These are phyloP conservation scores for Quillaja saponaria DNA, from an alignment of 306 rosid genomes.

Conservation along the genomic window DNA sequence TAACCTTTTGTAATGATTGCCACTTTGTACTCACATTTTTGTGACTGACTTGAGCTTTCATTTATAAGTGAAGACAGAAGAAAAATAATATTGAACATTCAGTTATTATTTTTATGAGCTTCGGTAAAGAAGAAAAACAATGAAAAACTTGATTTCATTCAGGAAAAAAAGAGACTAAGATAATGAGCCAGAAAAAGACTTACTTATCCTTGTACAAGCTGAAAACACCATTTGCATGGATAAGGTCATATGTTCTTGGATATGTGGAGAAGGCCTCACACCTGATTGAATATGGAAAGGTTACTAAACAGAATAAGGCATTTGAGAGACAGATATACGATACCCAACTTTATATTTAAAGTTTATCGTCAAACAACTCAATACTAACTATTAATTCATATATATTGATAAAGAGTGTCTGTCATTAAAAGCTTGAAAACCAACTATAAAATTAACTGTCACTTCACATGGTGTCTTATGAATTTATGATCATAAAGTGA, in stretches of 20 bases:
- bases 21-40: slow-evolving; percentile 12
- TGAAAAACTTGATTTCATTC: slow-evolving; percentile 11
- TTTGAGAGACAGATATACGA: background rate
- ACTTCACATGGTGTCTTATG: too few relatives aligned
- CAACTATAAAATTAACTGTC: too few relatives aligned
- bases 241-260: slow-evolving; percentile 90
- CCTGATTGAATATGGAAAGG: slow-evolving; percentile 44
- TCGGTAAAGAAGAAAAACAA: background rate
- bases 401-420: too few relatives aligned
- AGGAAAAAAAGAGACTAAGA: too few relatives aligned
- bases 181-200: slow-evolving; percentile 12
- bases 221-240: slow-evolving; percentile 78
- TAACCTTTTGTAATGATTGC: background rate
- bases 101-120: slow-evolving; percentile 8
- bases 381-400: too few relatives aligned
- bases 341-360: too few relatives aligned
- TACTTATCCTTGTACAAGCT: slow-evolving; percentile 70
- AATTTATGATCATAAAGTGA: too few relatives aligned
- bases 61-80: too few relatives aligned
- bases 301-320: slow-evolving; percentile 14
- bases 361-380: too few relatives aligned
- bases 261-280: slow-evolving; percentile 87
- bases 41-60: background rate
- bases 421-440: too few relatives aligned
- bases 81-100: background rate